Evolutionary conservation across 2,329 filamentous ascomycete species (phyloP), one percentile per base, ranked within the genome.

Genomic region (Colletotrichum plurivorum): DNA sequence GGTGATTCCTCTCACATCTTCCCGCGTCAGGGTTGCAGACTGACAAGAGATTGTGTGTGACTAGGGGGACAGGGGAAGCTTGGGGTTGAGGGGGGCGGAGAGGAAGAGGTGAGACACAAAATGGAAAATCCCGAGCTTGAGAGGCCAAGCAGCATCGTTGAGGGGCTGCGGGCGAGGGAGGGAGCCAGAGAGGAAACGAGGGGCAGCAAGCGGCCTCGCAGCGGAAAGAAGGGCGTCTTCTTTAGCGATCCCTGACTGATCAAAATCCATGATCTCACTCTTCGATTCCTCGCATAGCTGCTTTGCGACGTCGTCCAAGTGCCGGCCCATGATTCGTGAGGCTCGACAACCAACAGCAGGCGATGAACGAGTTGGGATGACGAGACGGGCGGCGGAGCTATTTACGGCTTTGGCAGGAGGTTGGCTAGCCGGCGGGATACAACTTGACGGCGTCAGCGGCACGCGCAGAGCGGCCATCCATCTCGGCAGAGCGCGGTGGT

Each of bases 11-110:
- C 49, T 53, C 60, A 56, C 18, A 55, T 59, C 20, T 8, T 60
- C 39, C 62, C 49, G 55, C 49, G 61, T 49, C 66, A 66, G 66
- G 61, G 66, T 65, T 13, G 66, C 66, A 69, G 25, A 59, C 41
- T 60, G 55, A 60, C 49, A 56, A 55, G 55, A 60, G 66, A 54
- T 5, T 16, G 43, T 46, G 20, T 18, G 31, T 15, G 61, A 36
- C 55, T 31, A 41, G 54, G 65, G n/a, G 48, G 18, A 36, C 31
- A 15, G 15, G 57, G 31, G 22, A 43, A 39, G 60, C 31, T 20
- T 12, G 52, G 31, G 10, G 46, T 43, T 22, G 61, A 48, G 16
- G 52, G 45, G 64, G 18, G 15, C 41, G 48, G 36, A 27, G 20
- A 45, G 36, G 31, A 25, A 57, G 22, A 55, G 20, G 22, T 45